These are phyloP conservation scores for Chaetomiaceae sp. DNA, from an alignment of 2,329 filamentous ascomycete genomes.

Conservation along the genomic window DNA sequence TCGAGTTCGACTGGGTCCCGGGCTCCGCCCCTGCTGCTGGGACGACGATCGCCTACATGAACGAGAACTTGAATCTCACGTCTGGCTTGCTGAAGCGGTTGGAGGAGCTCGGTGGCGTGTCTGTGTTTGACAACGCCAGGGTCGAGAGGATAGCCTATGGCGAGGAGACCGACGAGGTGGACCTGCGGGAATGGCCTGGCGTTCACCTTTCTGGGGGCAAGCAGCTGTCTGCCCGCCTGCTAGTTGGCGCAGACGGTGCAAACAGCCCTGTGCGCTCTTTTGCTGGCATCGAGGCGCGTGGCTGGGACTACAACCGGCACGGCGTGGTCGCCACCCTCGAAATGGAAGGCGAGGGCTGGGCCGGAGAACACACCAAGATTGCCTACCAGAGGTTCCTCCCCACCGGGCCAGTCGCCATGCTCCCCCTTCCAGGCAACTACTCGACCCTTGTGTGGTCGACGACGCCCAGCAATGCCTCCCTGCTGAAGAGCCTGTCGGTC, in stretches of 20 bases:
- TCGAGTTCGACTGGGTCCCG: constrained; percentile 76
- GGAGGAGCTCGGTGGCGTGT: constrained; percentile 62
- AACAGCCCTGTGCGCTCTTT: constrained; percentile 92
- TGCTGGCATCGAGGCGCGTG: constrained; percentile 76
- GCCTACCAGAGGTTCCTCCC: constrained; percentile 96
- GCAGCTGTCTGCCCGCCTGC: constrained; percentile 71
- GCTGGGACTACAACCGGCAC: constrained; percentile 91
- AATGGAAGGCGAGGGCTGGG: constrained; percentile 58
- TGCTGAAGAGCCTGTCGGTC: constrained; percentile 69
- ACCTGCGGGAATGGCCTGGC: constrained; percentile 84
- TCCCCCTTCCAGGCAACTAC: constrained; percentile 78
- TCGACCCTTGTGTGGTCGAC: constrained; percentile 95
- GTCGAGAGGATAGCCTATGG: constrained; percentile 80
- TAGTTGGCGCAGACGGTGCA: constrained; percentile 90
- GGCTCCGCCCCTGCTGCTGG: constrained; percentile 39
- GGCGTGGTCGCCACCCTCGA: constrained; percentile 87
- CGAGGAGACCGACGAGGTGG: constrained; percentile 59
- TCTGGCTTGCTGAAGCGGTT: constrained; percentile 70
- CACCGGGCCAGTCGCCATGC: constrained; percentile 83
- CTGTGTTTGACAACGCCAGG: constrained; percentile 69
- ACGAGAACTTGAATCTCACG: constrained; percentile 87
- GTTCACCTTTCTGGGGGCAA: constrained; percentile 66
- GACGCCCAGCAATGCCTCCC: constrained; percentile 70
- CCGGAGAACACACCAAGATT: constrained; percentile 56
- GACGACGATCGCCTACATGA: constrained; percentile 86